These are phyloP conservation scores for Salvia rosmarinus DNA, from an alignment of 257 asterid genomes.

Conservation along the genomic window DNA sequence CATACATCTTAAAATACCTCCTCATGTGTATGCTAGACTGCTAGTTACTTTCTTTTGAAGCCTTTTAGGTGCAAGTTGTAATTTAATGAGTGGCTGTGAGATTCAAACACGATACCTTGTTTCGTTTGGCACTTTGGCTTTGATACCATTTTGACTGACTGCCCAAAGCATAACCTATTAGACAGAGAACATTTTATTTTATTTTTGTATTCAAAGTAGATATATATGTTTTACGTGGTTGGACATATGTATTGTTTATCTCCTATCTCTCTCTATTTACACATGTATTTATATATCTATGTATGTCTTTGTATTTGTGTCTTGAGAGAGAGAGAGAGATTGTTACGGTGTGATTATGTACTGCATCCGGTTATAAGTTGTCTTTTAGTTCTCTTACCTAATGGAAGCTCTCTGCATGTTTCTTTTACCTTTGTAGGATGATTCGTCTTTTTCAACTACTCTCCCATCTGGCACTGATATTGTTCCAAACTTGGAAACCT, in stretches of 20 bases:
- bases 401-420: conserved; percentile 32
- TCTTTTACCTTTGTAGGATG: conserved; percentile 58
- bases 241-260: background rate
- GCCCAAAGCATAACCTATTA: background rate
- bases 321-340: conserved; percentile 1
- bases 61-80: background rate
- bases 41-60: background rate
- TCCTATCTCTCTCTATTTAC: background rate
- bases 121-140: background rate
- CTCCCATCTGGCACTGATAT: conserved; percentile 42
- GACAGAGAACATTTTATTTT: background rate
- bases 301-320: background rate
- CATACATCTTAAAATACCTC: background rate
- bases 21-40: background rate
- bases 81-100: background rate
- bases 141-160: background rate
- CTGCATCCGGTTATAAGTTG: conserved; percentile 5
- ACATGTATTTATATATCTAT: background rate
- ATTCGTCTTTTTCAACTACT: conserved; percentile 48
- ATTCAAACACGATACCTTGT: background rate
- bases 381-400: conserved; percentile 31
- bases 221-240: background rate
- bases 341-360: conserved; percentile 9
- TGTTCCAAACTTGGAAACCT: conserved; percentile 46
- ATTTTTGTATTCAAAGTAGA: background rate